Conservation (phyloP, 768 basidiomycete species). For the Zangia roseola region DNA sequence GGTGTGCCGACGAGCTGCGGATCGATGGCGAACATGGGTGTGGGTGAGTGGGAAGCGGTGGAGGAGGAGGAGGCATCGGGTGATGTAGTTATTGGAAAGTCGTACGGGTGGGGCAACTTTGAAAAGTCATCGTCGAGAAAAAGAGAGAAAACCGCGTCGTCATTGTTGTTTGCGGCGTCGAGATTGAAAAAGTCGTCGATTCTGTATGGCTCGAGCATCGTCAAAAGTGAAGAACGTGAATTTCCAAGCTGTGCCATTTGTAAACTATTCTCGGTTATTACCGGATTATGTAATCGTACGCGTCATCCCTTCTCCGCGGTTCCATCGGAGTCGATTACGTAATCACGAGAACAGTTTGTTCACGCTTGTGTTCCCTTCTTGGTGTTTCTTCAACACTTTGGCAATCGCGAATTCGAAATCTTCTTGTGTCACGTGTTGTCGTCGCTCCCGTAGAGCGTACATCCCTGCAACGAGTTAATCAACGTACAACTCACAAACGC, state of each 20-base stretch:
- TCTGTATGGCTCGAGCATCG: conserved; percentile 26
- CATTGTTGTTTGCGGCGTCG: conserved; percentile 46
- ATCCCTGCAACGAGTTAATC: conserved; percentile 59
- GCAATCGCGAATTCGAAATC: conserved; percentile 99
- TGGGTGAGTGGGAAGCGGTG: conserved; percentile 23
- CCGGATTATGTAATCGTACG: conserved; percentile 21
- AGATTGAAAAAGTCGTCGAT: conserved; percentile 67
- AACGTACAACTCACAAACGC: neutral
- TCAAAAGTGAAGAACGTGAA: neutral
- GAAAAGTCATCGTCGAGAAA: conserved; percentile 45
- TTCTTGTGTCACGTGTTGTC: conserved; percentile 97
- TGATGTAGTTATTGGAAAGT: conserved; percentile 33
- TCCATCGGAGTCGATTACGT: too few relatives aligned
- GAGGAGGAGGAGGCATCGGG: conserved; percentile 22
- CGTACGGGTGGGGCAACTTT: conserved; percentile 28
- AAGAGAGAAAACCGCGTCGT: conserved; percentile 41
- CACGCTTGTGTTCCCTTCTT: conserved; percentile 90
- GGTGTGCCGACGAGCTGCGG: conserved; percentile 76
- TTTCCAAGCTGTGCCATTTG: neutral
- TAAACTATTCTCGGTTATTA: neutral
- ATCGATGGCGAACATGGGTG: conserved; percentile 55
- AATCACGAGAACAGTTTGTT: conserved; percentile 92
- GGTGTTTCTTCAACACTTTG: conserved; percentile 96
- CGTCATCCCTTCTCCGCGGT: conserved; percentile 16
- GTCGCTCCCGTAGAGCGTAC: conserved; percentile 93